phyloP scores from a whole-genome alignment of 768 basidiomycete species.

The Zangia roseola region DNA sequence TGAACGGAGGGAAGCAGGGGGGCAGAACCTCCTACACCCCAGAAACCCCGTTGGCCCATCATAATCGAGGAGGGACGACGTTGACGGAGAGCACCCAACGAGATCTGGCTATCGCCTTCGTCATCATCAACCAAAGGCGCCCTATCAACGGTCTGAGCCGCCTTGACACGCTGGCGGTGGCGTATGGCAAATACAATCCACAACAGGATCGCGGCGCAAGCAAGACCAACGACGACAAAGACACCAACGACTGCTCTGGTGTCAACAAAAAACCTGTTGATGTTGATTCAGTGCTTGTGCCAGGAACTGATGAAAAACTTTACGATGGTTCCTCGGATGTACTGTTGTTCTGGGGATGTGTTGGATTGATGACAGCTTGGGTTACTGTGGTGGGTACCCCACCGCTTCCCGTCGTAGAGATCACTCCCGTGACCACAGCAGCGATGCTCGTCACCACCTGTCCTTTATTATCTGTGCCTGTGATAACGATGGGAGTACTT shows the following conservation, averaged over 20 bases:
- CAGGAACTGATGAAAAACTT: constrained; percentile 13
- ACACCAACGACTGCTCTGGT: constrained; percentile 91
- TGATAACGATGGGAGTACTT: constrained; percentile 50
- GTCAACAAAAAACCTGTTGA: constrained; percentile 75
- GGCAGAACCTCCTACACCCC: constrained; percentile 15
- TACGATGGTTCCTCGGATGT: constrained; percentile 49
- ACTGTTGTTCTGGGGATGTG: constrained; percentile 52
- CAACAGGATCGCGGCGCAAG: constrained; percentile 63
- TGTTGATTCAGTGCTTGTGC: constrained; percentile 6
- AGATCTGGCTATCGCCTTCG: constrained; percentile 34
- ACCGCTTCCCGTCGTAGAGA: constrained; percentile 52
- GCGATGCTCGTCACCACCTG: constrained; percentile 50
- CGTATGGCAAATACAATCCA: constrained; percentile 72
- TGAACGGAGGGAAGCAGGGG: constrained; percentile 31
- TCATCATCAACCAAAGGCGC: constrained; percentile 68
- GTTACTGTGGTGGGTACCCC: constrained; percentile 61
- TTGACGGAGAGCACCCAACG: constrained; percentile 19
- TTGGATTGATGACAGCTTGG: constrained; percentile 66
- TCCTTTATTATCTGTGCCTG: constrained; percentile 60
- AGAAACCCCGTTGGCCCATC: constrained; percentile 39
- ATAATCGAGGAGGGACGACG: constrained; percentile 26
- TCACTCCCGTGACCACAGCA: constrained; percentile 52
- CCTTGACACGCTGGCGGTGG: constrained; percentile 68
- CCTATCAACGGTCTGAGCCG: constrained; percentile 66
- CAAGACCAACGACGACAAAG: constrained; percentile 86